Base-by-base conservation (phyloP, 179 eudicot species). In the Patellifolia procumbens region DNA sequence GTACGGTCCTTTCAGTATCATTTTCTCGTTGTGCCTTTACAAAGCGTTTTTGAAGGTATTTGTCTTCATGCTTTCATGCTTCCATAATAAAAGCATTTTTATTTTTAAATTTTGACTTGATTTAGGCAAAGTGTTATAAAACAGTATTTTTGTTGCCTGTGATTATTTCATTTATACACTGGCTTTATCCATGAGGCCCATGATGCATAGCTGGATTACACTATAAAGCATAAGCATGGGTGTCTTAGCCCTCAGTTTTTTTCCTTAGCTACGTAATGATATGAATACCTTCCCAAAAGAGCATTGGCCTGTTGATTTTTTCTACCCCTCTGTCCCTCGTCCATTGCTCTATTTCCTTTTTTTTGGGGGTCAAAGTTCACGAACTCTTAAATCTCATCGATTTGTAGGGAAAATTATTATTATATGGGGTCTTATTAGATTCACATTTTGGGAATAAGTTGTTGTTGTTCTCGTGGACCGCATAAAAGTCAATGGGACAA, bases 11-110 rank as follows among this genome's bases (percentile, higher is more conserved):
- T 71, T 53, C 70, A 48, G 51, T 19, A 45, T 24, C 34, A 2
- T 55, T 59, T 46, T 68, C 60, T 34, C 62, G 35, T 9, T 10
- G 12, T 48, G 48, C 7, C 22, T 65, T 43, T 37, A 2, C 43
- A 31, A 9, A 60, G 72, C 3, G n/a, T 56, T 29, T n/a, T 9
- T 55, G 13, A 26, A 43, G 37, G 74, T 77, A 77, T 34, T 68
- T 29, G 56, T 39, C 31, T 49, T 20, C 32, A 9, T 22, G n/a
- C 55, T 13, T 49, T 4, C 20, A n/a, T 55, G 15, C 39, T 10
- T 29, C 55, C 37, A 45, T n/a, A 37, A 43, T 5, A 24, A 24
- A 45, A 19, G 4, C 17, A 69, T 1, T 48, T 17, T 48, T 13
- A 8, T n/a, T 7, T 5, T 39, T 31, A 2, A 34, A 3, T 12